Percentiles rank a stretch among this genome's conserved stretches.
Conservation (phyloP, 805 yeast genomes). For the Yarrowia sp. region DNA sequence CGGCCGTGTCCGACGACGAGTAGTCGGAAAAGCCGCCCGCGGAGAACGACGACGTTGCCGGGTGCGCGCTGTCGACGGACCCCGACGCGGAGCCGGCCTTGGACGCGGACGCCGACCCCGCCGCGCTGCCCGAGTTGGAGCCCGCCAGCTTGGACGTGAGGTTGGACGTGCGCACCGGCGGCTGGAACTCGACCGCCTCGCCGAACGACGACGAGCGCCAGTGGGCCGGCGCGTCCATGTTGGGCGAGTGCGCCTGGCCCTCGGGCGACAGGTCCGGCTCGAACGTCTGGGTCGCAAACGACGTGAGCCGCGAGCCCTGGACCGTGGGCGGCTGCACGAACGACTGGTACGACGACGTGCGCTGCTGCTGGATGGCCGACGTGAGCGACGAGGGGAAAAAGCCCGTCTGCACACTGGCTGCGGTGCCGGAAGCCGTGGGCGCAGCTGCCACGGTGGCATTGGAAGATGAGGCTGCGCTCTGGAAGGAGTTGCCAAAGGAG, state of each 20-base stretch:
- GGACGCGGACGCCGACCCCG: background rate
- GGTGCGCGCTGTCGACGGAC: background rate
- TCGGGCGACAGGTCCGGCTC: constrained; percentile 36
- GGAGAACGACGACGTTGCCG: constrained; percentile 6
- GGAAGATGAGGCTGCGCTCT: background rate
- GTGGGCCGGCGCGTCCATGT: constrained; percentile 31
- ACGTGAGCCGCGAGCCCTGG: constrained; percentile 32
- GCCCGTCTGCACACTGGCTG: constrained; percentile 41
- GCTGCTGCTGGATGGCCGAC: constrained; percentile 28
- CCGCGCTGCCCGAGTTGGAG: constrained; percentile 48
- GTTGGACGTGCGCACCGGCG: constrained; percentile 14
- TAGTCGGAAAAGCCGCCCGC: constrained; percentile 12
- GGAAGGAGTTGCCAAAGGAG: constrained; percentile 13
- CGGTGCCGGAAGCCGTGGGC: background rate
- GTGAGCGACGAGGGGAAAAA: constrained; percentile 48
- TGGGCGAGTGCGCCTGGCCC: constrained; percentile 30
- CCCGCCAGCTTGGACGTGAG: constrained; percentile 40
- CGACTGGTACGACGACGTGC: constrained; percentile 38
- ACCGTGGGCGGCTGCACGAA: constrained; percentile 26
- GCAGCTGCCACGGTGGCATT: background rate
- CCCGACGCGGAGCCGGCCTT: background rate
- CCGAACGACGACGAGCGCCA: constrained; percentile 23
- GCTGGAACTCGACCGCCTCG: constrained; percentile 26
- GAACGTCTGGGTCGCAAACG: constrained; percentile 34
- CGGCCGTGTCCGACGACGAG: constrained; percentile 8